Conservation (phyloP, 768 basidiomycete genomes). For the Naematelia encephala region DNA sequence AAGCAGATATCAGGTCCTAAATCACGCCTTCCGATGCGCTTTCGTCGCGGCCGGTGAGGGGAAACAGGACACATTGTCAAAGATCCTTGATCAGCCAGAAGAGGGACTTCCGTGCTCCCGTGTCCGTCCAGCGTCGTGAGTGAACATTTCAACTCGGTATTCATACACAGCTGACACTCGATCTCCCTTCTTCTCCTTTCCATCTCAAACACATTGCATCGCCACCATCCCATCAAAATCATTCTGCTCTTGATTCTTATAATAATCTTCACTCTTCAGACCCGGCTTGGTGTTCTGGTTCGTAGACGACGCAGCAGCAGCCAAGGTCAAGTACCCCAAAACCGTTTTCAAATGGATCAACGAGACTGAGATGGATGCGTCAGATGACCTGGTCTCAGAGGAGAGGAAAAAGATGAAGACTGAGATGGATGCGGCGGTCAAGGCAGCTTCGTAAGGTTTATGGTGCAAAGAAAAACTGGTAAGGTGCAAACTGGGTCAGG, state of each 20-base stretch:
- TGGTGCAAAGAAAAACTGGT: too few relatives aligned
- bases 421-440: slow-evolving; percentile 44
- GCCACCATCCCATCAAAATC: not conserved
- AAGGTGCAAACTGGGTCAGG: too few relatives aligned
- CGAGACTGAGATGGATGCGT: slow-evolving; percentile 13
- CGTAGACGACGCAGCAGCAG: slow-evolving; percentile 76
- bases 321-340: slow-evolving; percentile 42
- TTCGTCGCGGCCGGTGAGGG: slow-evolving; percentile 82
- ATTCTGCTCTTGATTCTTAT: not conserved
- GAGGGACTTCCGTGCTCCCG: slow-evolving; percentile 74
- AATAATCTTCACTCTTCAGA: slow-evolving; percentile 11
- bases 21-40: slow-evolving; percentile 63
- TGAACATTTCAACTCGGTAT: not conserved
- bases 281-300: slow-evolving; percentile 95
- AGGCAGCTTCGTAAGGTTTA: slow-evolving; percentile 3
- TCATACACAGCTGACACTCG: not conserved
- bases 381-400: slow-evolving; percentile 31
- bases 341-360: slow-evolving; percentile 46
- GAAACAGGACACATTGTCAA: slow-evolving; percentile 71
- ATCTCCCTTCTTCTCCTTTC: not conserved
- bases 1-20: slow-evolving; percentile 49
- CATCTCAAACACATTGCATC: too few relatives aligned
- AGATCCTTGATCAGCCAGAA: slow-evolving; percentile 77
- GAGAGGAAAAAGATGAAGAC: slow-evolving; percentile 42
- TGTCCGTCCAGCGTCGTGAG: slow-evolving; percentile 62